phyloP scores from a whole-genome alignment of 2,329 filamentous ascomycete genomes.

The Periconia macrospinosa region DNA sequence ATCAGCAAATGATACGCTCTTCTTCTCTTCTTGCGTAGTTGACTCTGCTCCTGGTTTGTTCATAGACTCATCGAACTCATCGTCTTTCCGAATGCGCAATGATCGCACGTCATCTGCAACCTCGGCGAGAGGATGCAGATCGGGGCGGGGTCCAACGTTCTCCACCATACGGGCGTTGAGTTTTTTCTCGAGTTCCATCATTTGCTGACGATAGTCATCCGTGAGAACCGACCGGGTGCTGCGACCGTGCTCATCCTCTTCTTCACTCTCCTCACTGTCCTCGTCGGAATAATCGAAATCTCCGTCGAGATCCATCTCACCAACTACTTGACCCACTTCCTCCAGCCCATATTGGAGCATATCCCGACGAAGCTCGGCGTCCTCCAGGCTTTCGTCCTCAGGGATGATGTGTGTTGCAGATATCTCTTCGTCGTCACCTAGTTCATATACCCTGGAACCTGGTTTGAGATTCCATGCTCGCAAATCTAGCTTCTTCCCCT shows the following conservation, averaged over 20 bases:
- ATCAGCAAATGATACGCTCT: conserved; percentile 73
- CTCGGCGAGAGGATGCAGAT: conserved; percentile 41
- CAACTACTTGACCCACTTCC: conserved; percentile 89
- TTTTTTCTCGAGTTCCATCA: conserved; percentile 81
- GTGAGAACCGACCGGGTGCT: conserved; percentile 68
- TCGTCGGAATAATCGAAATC: conserved; percentile 58
- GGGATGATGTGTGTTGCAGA: conserved; percentile 62
- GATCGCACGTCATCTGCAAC: conserved; percentile 61
- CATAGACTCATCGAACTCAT: conserved; percentile 35
- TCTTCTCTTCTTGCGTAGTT: conserved; percentile 27
- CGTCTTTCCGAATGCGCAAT: conserved; percentile 50
- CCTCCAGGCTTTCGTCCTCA: conserved; percentile 75
- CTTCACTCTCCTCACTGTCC: conserved; percentile 60
- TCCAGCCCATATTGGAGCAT: conserved; percentile 90
- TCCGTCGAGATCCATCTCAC: conserved; percentile 73
- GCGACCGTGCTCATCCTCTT: conserved; percentile 76
- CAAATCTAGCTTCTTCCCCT: conserved; percentile 30
- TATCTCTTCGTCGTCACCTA: conserved; percentile 47
- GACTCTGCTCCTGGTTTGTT: conserved; percentile 9
- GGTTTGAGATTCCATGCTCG: conserved; percentile 31
- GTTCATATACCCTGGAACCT: conserved; percentile 45
- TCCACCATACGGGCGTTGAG: conserved; percentile 63
- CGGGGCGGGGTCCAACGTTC: conserved; percentile 58
- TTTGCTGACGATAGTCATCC: conserved; percentile 75
- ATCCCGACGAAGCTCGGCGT: conserved; percentile 76